Evolutionary conservation across 495 filamentous ascomycete genomes (phyloP).

Genomic region (Clavariopsis aquatica): DNA sequence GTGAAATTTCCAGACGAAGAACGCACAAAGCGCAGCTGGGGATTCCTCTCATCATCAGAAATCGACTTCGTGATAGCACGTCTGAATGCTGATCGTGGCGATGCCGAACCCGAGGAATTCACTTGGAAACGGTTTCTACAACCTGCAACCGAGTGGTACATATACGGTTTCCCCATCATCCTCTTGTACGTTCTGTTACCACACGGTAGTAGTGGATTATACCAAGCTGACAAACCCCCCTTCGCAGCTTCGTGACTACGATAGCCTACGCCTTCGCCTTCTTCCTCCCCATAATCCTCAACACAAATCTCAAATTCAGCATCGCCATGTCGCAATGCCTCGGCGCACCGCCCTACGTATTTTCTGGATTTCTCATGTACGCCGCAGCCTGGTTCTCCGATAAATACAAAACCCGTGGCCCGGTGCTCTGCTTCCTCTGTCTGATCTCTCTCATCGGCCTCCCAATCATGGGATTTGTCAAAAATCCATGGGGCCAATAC

Average conservation of each 20-base stretch:
- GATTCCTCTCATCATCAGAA: conserved; percentile 3
- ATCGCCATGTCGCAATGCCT: conserved; percentile 61
- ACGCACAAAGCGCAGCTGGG: background rate
- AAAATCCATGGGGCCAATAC: conserved; percentile 56
- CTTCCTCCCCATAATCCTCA: conserved; percentile 67
- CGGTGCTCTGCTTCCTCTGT: conserved; percentile 60
- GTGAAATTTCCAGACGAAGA: conserved; percentile 48
- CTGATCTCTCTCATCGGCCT: conserved; percentile 52
- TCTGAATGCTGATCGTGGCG: conserved; percentile 10
- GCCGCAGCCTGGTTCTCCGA: conserved; percentile 56
- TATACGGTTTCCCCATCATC: conserved; percentile 63
- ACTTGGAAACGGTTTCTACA: conserved; percentile 6
- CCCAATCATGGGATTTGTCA: conserved; percentile 55
- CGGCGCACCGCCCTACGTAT: conserved; percentile 62
- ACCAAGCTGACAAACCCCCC: too few relatives aligned
- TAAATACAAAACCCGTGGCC: conserved; percentile 58
- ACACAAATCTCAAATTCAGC: conserved; percentile 58
- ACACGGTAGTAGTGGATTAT: too few relatives aligned
- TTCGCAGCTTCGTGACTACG: conserved; percentile 52
- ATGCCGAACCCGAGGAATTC: conserved; percentile 6
- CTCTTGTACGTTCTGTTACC: conserved; percentile 50
- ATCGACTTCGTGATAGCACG: conserved; percentile 7
- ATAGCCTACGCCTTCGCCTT: conserved; percentile 66
- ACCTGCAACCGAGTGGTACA: conserved; percentile 46
- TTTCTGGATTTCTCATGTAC: conserved; percentile 63